These are phyloP conservation scores for Sordariomycetes sp. DNA, from an alignment of 2,329 filamentous ascomycete genomes.

Conservation along the genomic window DNA sequence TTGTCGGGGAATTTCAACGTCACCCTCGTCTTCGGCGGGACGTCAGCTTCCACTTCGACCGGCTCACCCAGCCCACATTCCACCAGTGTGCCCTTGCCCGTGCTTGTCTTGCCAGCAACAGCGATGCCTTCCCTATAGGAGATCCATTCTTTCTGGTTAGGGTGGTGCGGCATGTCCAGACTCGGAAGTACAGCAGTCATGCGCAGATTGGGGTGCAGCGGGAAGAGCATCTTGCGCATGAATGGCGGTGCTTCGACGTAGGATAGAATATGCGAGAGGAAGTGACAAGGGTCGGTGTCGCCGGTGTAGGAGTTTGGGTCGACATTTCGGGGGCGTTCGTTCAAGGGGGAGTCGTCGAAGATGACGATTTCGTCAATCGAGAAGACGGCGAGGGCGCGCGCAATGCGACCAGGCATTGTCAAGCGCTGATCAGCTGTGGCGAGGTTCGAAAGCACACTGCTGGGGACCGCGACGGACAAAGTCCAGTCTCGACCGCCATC, in stretches of 20 bases:
- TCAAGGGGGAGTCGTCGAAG: slow-evolving; percentile 58
- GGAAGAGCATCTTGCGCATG: slow-evolving; percentile 67
- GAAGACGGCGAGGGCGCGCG: slow-evolving; percentile 74
- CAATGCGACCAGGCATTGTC: slow-evolving; percentile 63
- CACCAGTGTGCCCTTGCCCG: slow-evolving; percentile 40
- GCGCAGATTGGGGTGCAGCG: slow-evolving; percentile 67
- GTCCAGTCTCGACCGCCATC: slow-evolving; percentile 60
- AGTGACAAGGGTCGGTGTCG: slow-evolving; percentile 68
- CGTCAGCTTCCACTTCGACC: slow-evolving; percentile 45
- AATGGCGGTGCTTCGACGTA: slow-evolving; percentile 82
- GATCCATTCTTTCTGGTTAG: slow-evolving; percentile 67
- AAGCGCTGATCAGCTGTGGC: slow-evolving; percentile 69
- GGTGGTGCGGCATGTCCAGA: slow-evolving; percentile 79
- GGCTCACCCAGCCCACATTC: slow-evolving; percentile 48
- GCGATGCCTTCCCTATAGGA: slow-evolving; percentile 73
- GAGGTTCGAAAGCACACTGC: slow-evolving; percentile 66
- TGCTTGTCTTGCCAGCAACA: slow-evolving; percentile 32
- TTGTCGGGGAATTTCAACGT: slow-evolving; percentile 57
- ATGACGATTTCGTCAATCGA: slow-evolving; percentile 77
- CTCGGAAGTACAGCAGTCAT: slow-evolving; percentile 66
- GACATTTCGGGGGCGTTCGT: slow-evolving; percentile 31
- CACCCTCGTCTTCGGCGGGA: slow-evolving; percentile 63
- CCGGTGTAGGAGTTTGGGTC: slow-evolving; percentile 51
- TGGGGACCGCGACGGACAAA: slow-evolving; percentile 67
- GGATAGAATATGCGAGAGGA: slow-evolving; percentile 67